Evolutionary conservation across 768 basidiomycete genomes (phyloP).

Genomic region (Piloderma croceum): DNA sequence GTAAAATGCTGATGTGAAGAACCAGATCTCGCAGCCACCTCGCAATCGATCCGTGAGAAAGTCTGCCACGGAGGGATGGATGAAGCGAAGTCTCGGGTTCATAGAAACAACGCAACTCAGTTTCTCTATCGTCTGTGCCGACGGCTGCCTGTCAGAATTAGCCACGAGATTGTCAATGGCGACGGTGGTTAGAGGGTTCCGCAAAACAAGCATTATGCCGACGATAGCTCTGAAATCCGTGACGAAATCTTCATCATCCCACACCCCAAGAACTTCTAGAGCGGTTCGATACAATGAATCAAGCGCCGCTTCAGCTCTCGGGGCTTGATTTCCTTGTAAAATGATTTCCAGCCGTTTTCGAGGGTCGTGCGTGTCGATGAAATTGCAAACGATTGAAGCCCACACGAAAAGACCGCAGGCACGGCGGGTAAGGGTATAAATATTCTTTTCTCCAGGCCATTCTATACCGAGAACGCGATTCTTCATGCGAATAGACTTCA

Average conservation of each 20-base stretch:
- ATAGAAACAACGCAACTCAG: conserved; percentile 22
- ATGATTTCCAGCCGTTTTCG: not conserved
- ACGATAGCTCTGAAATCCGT: conserved; percentile 28
- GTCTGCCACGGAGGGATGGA: conserved; percentile 29
- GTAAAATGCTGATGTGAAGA: not conserved
- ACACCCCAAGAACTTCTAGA: conserved; percentile 24
- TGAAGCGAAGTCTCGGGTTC: conserved; percentile 13
- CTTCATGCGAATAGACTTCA: not conserved
- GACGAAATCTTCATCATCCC: conserved; percentile 24
- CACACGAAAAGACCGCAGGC: conserved; percentile 25
- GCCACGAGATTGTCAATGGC: conserved; percentile 17
- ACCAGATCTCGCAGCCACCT: conserved; percentile 17
- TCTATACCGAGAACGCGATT: conserved; percentile 7
- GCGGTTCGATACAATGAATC: conserved; percentile 27
- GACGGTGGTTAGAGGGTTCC: conserved; percentile 20
- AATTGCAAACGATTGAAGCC: conserved; percentile 23
- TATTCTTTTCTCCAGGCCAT: conserved; percentile 22
- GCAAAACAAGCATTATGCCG: conserved; percentile 24
- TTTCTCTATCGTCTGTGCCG: conserved; percentile 24
- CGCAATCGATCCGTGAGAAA: conserved; percentile 25
- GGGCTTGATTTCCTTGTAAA: conserved; percentile 7
- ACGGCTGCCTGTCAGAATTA: conserved; percentile 23
- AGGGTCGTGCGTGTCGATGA: conserved; percentile 3
- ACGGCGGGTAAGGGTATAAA: conserved; percentile 9
- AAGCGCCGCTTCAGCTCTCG: conserved; percentile 23